Evolutionary conservation across 805 yeast genomes (phyloP), one percentile per base, ranked within the genome.

Genomic region (Tetrapisispora arboricola): DNA sequence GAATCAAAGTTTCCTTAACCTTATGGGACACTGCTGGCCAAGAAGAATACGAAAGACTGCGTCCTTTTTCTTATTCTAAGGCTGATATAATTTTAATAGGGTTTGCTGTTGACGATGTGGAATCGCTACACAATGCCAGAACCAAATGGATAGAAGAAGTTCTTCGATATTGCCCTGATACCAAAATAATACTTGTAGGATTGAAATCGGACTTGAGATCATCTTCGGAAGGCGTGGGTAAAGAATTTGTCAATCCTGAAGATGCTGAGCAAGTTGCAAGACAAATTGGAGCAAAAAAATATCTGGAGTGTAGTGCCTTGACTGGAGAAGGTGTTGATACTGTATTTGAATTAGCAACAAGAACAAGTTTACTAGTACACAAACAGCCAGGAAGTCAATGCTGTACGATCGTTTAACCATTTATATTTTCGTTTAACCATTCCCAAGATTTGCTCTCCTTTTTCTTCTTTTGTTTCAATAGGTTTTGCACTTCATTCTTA

Each of bases 21-120:
- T 64, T 87, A 20, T 87, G 96, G 96, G 96, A 87, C 58, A 87
- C 96, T 1, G 96, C 96, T 4, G 96, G 96, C 2, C 96, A 87
- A 63, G 96, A 87, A 65, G 96, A 87, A 62, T 87, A 87, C 58
- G 96, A 87, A 50, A 67, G 96, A 44, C 66, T 88, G 44, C 73
- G 96, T 46, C 96, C 96, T 0, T 66, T 88, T 48, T 82, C 94
- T 18, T 88, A 88, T 55, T 75, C 88, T 10, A 81, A 84, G 52
- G 94, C 96, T 2, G 84, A 88, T 60, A 83, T 84, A 42, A 80
- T 88, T 39, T 65, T 87, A 41, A 80, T 87, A 40, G 96, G 90
- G 0, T 88, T 84, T 64, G 85, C 96, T 0, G 67, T 87, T 16
- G 84, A 88, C 58, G 78, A 76, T 21, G 87, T 85, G 1, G 96